Conservation (phyloP, 2,329 filamentous ascomycete species). For the Colletotrichum liriopes region DNA sequence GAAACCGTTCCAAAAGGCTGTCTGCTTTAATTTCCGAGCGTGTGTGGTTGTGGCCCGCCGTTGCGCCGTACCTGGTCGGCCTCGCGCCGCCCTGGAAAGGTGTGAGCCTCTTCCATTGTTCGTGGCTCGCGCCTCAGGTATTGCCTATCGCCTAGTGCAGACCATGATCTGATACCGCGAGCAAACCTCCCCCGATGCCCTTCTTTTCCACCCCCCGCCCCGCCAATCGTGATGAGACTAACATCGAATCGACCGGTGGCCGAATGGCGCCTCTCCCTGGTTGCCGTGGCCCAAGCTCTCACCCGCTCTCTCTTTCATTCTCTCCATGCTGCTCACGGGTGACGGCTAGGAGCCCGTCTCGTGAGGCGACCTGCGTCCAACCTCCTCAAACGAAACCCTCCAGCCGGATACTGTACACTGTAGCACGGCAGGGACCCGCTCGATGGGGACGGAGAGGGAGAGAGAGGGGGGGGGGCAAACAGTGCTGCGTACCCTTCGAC, state of each 20-base stretch:
- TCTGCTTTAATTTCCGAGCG: background rate
- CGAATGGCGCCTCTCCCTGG: background rate
- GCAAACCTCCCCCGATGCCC: background rate
- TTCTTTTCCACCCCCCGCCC: background rate
- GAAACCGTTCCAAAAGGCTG: constrained; percentile 13
- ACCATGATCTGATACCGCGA: background rate
- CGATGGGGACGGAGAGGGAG: background rate
- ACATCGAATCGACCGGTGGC: too few relatives aligned
- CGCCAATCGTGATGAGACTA: background rate
- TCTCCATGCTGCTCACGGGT: constrained; percentile 1
- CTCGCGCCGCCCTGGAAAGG: background rate
- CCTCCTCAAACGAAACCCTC: constrained; percentile 5
- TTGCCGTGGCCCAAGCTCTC: background rate
- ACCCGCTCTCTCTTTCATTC: background rate
- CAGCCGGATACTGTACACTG: background rate
- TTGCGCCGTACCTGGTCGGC: background rate
- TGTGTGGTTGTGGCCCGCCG: background rate
- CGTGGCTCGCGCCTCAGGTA: background rate
- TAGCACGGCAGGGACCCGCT: background rate
- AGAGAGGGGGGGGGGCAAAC: background rate
- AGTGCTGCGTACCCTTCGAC: background rate
- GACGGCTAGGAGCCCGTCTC: constrained; percentile 13
- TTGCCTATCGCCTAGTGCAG: background rate
- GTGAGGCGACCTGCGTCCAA: constrained; percentile 23
- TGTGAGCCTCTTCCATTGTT: background rate